Evolutionary conservation across 352 stramenopile species (phyloP), one percentile per base, ranked within the genome.

Genomic region (Phytophthora tubulina): DNA sequence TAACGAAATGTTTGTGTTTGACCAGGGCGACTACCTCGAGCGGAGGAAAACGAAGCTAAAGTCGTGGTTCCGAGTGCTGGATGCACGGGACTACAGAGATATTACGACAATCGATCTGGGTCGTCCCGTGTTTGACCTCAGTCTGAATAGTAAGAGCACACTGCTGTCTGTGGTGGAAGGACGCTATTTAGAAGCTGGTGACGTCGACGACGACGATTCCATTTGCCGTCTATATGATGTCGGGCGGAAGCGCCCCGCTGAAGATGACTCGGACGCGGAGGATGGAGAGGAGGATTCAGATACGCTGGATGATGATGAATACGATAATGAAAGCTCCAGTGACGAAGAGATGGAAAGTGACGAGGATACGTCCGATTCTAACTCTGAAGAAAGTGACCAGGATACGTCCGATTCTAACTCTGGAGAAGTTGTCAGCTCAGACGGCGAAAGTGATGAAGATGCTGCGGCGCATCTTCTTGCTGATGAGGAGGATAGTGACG

Each of bases 211-310:
- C n/a, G 84, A 96, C 49, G 88, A 95, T 68, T 85, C 88, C 0
- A 81, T 95, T 15, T 96, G 88, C 39, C 86, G 88, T 13, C 68
- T 96, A n/a, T 97, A 97, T 45, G 91, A 97, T 44, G 84, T 96
- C 50, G 91, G 91, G 8, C 80, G 91, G 2, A 95, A 93, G 56
- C 88, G 89, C 1, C 84, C 89, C 10, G 87, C 88, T 46, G 91
- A 97, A 71, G 90, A 93, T 56, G 91, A 97, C 60, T 97, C 91
- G 7, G 91, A 97, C 61, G 75, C 91, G 17, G 91, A 97, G 68
- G 86, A 94, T 54, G 85, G 68, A 10, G 70, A 89, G 13, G 85
- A 90, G 7, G 86, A 88, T 3, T 92, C 84, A 32, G 85, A 93
- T 39, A 79, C 79, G 4, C 75, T 93, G 53, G 86, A 95, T 15